Evolutionary conservation across 176 grass and related monocot species (phyloP).

Genomic region (Triticum urartu): DNA sequence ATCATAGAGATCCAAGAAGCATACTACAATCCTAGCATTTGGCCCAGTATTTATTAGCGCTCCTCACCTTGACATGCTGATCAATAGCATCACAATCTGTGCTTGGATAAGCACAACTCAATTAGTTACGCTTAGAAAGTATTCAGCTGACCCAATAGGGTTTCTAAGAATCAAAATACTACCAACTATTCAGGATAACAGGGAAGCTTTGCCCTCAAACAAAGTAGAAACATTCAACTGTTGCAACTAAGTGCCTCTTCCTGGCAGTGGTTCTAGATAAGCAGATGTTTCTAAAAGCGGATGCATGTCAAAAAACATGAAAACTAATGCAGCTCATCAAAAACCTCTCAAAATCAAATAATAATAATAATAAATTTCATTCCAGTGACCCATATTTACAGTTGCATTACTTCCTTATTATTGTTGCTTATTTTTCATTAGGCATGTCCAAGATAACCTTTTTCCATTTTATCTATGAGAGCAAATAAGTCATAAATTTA

Average conservation of each 20-base stretch:
- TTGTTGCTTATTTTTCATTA: not conserved
- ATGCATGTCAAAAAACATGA: not conserved
- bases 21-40: not conserved
- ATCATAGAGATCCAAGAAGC: not conserved
- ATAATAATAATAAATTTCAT: conserved; percentile 19
- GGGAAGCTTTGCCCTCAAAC: not conserved
- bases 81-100: not conserved
- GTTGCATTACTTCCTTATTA: not conserved
- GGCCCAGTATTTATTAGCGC: not conserved
- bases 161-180: not conserved
- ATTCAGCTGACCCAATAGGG: not conserved
- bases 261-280: not conserved
- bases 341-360: not conserved
- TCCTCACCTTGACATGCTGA: not conserved
- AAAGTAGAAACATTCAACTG: not conserved
- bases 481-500: not conserved
- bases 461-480: not conserved
- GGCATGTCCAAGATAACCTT: not conserved
- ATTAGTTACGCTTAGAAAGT: not conserved
- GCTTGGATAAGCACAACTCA: not conserved
- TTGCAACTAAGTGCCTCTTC: not conserved
- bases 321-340: not conserved
- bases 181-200: not conserved
- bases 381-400: not conserved
- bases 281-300: not conserved